These are phyloP conservation scores for Exsudoporus frostii DNA, from an alignment of 768 basidiomycete species.

Conservation along the genomic window DNA sequence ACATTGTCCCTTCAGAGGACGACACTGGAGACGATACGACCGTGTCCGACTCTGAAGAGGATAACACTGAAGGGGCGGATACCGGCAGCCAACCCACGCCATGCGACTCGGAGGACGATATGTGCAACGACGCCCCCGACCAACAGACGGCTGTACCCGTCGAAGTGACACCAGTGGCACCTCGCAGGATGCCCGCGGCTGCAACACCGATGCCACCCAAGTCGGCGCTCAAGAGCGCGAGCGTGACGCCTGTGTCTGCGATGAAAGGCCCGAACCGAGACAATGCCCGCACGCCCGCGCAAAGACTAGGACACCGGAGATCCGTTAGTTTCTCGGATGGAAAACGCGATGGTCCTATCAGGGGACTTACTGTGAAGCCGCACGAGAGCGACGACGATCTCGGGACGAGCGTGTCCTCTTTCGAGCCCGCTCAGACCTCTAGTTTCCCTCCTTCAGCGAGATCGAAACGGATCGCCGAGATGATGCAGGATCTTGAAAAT, in stretches of 20 bases:
- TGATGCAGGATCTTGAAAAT: constrained; percentile 72
- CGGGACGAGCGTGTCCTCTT: constrained; percentile 17
- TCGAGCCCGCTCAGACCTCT: constrained; percentile 16
- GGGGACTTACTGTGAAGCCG: constrained; percentile 45
- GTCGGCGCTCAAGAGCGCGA: constrained; percentile 42
- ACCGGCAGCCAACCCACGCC: constrained; percentile 9
- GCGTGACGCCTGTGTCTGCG: constrained; percentile 55
- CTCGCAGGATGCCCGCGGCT: constrained; percentile 9
- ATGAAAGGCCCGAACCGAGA: constrained; percentile 50
- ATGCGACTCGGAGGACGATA: constrained; percentile 39
- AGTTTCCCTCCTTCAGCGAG: constrained; percentile 56
- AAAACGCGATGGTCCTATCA: constrained; percentile 83
- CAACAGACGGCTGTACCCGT: not conserved
- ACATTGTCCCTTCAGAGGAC: constrained; percentile 43
- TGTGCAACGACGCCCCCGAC: constrained; percentile 15
- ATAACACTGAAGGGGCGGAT: constrained; percentile 13
- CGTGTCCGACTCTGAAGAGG: constrained; percentile 33
- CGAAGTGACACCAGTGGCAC: constrained; percentile 22
- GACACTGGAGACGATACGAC: constrained; percentile 41
- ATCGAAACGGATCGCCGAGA: constrained; percentile 76
- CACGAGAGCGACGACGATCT: constrained; percentile 39
- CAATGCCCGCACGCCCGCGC: constrained; percentile 55
- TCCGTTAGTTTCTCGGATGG: constrained; percentile 98
- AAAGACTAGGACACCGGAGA: constrained; percentile 53
- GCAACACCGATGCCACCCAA: constrained; percentile 34